Conservation (phyloP, 805 yeast genomes). For the Metschnikowia koreensis region DNA sequence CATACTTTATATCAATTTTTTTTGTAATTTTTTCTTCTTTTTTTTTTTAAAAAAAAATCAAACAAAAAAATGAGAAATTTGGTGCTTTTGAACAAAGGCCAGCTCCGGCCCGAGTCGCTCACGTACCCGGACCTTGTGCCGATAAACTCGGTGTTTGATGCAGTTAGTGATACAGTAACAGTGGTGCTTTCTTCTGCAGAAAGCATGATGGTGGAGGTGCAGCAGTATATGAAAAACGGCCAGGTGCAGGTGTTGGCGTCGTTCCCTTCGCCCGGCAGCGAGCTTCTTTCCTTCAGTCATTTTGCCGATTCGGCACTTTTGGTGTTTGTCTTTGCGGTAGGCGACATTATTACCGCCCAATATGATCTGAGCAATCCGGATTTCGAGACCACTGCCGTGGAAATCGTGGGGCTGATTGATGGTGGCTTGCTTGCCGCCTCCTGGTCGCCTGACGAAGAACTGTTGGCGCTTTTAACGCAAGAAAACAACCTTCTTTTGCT, state of each 20-base stretch:
- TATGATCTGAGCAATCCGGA: slow-evolving; percentile 57
- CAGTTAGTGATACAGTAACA: slow-evolving; percentile 70
- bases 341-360: slow-evolving; percentile 71
- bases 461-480: slow-evolving; percentile 64
- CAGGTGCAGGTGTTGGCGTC: slow-evolving; percentile 56
- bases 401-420: slow-evolving; percentile 83
- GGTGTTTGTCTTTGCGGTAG: slow-evolving; percentile 65
- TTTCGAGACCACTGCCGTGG: slow-evolving; percentile 45
- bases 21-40: no score
- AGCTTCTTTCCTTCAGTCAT: slow-evolving; percentile 57
- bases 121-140: slow-evolving; percentile 66
- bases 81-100: slow-evolving; percentile 53
- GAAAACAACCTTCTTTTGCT: slow-evolving; percentile 62
- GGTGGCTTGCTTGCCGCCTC: slow-evolving; percentile 65
- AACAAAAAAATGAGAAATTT: slow-evolving; percentile 41
- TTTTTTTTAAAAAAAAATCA: no score
- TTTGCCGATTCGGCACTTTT: slow-evolving; percentile 68
- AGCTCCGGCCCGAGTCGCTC: slow-evolving; percentile 48
- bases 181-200: slow-evolving; percentile 56
- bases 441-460: slow-evolving; percentile 94
- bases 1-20: no score
- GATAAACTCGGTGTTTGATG: slow-evolving; percentile 60
- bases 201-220: slow-evolving; percentile 65
- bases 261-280: slow-evolving; percentile 46
- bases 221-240: slow-evolving; percentile 69